Percentiles rank a stretch among this genome's conserved stretches.
Evolutionary conservation across 352 stramenopile genomes (phyloP).

Genomic region (Globisporangium lucens): DNA sequence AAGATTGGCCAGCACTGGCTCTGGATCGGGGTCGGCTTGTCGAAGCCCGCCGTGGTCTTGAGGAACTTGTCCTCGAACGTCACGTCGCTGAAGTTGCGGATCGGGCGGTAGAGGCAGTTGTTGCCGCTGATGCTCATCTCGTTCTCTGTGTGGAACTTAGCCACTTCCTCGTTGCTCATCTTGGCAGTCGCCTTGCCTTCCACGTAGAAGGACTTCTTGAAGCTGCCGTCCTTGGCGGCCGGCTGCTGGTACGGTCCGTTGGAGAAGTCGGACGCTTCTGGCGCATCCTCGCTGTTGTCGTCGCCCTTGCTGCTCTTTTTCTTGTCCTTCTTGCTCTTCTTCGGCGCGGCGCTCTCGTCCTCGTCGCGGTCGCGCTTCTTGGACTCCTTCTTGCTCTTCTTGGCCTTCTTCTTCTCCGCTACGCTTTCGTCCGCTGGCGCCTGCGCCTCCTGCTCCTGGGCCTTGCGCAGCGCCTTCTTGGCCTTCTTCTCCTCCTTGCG

Average conservation of each 20-base stretch:
- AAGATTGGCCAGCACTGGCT: constrained; percentile 95
- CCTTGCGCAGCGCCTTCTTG: constrained; percentile 42
- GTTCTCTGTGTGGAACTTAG: constrained; percentile 84
- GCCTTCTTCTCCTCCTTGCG: constrained; percentile 34
- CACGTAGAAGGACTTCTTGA: constrained; percentile 86
- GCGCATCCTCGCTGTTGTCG: constrained; percentile 13
- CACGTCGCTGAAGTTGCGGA: constrained; percentile 69
- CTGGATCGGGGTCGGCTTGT: constrained; percentile 96
- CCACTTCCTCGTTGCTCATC: constrained; percentile 75
- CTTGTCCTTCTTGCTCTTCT: constrained; percentile 50
- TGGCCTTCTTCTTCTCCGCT: constrained; percentile 32
- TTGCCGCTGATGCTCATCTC: constrained; percentile 85
- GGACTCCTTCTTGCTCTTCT: constrained; percentile 39
- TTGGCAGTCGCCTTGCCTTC: constrained; percentile 64
- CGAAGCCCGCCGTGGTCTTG: constrained; percentile 86
- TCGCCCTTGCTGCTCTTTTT: constrained; percentile 28
- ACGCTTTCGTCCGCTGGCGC: constrained; percentile 25
- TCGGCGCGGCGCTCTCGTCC: constrained; percentile 23
- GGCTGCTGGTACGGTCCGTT: constrained; percentile 75
- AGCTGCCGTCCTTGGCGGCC: constrained; percentile 56
- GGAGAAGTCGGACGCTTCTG: constrained; percentile 46
- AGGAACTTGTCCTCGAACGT: constrained; percentile 86
- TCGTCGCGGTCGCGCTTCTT: constrained; percentile 32
- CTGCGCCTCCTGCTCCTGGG: constrained; percentile 34
- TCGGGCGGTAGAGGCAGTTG: constrained; percentile 85